Base-by-base conservation (phyloP, 164 flowering plant genomes). In the Magnolia officinalis region DNA sequence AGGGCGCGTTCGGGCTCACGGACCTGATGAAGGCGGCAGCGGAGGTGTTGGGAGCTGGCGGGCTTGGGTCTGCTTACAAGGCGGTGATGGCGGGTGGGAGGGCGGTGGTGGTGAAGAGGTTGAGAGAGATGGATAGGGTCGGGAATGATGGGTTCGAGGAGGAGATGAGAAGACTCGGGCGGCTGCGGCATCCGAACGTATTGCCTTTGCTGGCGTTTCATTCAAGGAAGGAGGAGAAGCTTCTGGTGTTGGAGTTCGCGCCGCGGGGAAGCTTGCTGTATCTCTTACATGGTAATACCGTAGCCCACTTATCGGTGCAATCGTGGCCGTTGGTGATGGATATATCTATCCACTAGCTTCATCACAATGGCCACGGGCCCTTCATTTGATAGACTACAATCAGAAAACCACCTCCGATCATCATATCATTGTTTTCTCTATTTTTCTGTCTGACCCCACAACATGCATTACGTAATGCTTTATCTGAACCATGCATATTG, bases 1-100 rank as follows among this genome's bases (percentile, higher is more conserved):
- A 80, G 82, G 97, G 92, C 8, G 13, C 55, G 9, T 92, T 92
- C 77, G 92, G 95, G 67, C 45, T 94, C 85, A 79, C 86, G 5
- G 98, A 96, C 82, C 82, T 96, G 87, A 94, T 96, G 99, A 94
- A 91, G 86, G 97, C 98, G 0, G 91, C 97, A 0, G 99, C 99
- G 0, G 98, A 94, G 86, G 96, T 91, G 51, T 81, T 96, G 6
- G 98, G 97, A 21, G 90, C 81, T 63, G 94, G 99, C 0, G 85
- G 87, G n/a, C 61, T 94, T 77, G 98, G 98, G 2, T 92, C 97
- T 0, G 88, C 98, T 0, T 96, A 94, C 70, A 96, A 94, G 83
- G 98, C 99, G 0, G 84, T 83, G 52, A 85, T 96, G 92, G 67
- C 83, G 0, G 90, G 78, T 52, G 99, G 97, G 31, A 49, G 91